Percentiles rank a stretch among this genome's conserved stretches.
These are phyloP conservation scores for Betula pendula DNA, from an alignment of 306 rosid species.

Conservation along the genomic window DNA sequence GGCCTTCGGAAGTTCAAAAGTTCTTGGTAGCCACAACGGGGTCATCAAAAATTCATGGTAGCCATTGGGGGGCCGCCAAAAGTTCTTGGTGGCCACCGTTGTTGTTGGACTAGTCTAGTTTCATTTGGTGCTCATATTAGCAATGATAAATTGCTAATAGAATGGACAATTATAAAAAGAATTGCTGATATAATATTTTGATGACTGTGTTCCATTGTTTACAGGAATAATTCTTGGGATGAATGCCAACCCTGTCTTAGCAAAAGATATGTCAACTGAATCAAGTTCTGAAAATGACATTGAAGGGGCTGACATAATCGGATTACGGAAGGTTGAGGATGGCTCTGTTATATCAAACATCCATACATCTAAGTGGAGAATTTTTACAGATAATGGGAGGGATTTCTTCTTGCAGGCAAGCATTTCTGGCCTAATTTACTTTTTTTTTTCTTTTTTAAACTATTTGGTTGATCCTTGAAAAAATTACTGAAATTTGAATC, in stretches of 20 bases:
- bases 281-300: conserved; percentile 42
- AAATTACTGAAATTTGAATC: neutral
- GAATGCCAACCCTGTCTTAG: conserved; percentile 61
- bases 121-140: neutral
- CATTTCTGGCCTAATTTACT: neutral
- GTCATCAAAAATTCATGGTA: too few relatives aligned
- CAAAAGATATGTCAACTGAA: conserved; percentile 51
- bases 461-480: neutral
- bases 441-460: neutral
- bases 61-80: too few relatives aligned
- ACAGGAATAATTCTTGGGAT: conserved; percentile 63
- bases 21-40: too few relatives aligned
- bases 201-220: conserved; percentile 28
- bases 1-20: too few relatives aligned
- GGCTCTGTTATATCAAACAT: conserved; percentile 76
- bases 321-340: conserved; percentile 72
- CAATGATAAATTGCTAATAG: neutral
- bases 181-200: conserved; percentile 18
- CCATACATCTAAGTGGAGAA: conserved; percentile 98
- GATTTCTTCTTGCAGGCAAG: conserved; percentile 73
- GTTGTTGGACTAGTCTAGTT: neutral
- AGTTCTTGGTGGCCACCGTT: too few relatives aligned
- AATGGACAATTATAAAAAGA: conserved; percentile 2
- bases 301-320: conserved; percentile 39
- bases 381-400: conserved; percentile 82